Conservation (phyloP, 768 basidiomycete species). For the Termitomyces sp. region DNA sequence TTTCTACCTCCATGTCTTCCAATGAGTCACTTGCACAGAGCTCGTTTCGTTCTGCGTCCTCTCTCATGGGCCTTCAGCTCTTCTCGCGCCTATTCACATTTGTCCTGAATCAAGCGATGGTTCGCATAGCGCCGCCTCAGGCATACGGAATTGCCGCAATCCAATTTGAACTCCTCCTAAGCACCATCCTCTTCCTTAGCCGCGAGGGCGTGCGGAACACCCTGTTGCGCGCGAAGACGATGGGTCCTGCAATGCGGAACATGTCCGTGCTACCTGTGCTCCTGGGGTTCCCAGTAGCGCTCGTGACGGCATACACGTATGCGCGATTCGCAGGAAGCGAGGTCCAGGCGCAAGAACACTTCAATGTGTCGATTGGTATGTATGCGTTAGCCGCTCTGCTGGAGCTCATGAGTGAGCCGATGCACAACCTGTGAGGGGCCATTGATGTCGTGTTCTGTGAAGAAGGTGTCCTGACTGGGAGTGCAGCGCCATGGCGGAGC, state of each 20-base stretch:
- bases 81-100: constrained; percentile 85
- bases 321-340: constrained; percentile 43
- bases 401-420: constrained; percentile 81
- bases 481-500: constrained; percentile 58
- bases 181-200: constrained; percentile 86
- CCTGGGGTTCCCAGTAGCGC: constrained; percentile 63
- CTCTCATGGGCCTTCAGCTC: constrained; percentile 83
- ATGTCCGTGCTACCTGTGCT: constrained; percentile 62
- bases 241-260: constrained; percentile 28
- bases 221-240: constrained; percentile 53
- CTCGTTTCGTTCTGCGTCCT: constrained; percentile 42
- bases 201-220: constrained; percentile 92
- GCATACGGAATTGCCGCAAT: constrained; percentile 89
- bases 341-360: constrained; percentile 59
- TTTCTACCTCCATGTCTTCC: constrained; percentile 7
- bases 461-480: constrained; percentile 4
- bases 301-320: constrained; percentile 50
- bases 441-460: constrained; percentile 2
- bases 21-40: constrained; percentile 23
- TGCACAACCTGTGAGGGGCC: constrained; percentile 59
- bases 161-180: constrained; percentile 88
- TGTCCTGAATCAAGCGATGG: constrained; percentile 78
- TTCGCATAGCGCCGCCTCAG: constrained; percentile 78
- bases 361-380: constrained; percentile 53
- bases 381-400: constrained; percentile 72